Conservation (phyloP, 805 yeast species). For the Priceomyces carsonii region DNA sequence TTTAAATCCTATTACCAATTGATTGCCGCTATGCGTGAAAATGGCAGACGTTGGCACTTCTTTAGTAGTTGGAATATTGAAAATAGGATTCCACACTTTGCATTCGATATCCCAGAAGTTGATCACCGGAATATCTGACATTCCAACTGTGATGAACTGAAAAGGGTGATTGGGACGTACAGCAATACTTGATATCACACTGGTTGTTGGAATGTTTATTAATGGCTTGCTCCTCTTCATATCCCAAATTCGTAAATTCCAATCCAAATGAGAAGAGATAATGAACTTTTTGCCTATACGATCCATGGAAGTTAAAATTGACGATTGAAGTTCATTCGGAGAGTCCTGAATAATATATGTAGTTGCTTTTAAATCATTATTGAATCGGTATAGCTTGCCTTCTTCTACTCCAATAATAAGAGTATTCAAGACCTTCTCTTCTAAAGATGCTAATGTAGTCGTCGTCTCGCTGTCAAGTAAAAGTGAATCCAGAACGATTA, state of each 20-base stretch:
- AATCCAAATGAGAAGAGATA: constrained; percentile 22
- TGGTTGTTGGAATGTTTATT: constrained; percentile 19
- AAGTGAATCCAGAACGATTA: constrained; percentile 4
- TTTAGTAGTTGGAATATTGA: constrained; percentile 11
- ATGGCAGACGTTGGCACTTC: constrained; percentile 10
- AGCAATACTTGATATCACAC: constrained; percentile 18
- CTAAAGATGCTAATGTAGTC: constrained; percentile 5
- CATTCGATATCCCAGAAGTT: constrained; percentile 32
- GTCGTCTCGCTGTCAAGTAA: neutral
- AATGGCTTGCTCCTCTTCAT: constrained; percentile 11
- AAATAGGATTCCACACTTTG: constrained; percentile 18
- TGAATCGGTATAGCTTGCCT: constrained; percentile 19
- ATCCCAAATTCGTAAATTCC: constrained; percentile 24
- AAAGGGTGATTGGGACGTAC: constrained; percentile 16
- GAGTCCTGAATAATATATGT: constrained; percentile 8
- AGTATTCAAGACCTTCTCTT: constrained; percentile 17
- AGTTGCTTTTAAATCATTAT: constrained; percentile 16
- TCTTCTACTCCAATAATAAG: constrained; percentile 19
- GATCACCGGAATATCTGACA: constrained; percentile 14
- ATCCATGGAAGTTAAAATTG: constrained; percentile 5
- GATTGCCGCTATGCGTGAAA: constrained; percentile 19
- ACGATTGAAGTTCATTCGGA: constrained; percentile 1
- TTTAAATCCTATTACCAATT: constrained; percentile 20
- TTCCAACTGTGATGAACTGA: constrained; percentile 29
- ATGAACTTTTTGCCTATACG: constrained; percentile 8